Base-by-base conservation (phyloP, 2,329 filamentous ascomycete species). In the Verticillium dahliae region DNA sequence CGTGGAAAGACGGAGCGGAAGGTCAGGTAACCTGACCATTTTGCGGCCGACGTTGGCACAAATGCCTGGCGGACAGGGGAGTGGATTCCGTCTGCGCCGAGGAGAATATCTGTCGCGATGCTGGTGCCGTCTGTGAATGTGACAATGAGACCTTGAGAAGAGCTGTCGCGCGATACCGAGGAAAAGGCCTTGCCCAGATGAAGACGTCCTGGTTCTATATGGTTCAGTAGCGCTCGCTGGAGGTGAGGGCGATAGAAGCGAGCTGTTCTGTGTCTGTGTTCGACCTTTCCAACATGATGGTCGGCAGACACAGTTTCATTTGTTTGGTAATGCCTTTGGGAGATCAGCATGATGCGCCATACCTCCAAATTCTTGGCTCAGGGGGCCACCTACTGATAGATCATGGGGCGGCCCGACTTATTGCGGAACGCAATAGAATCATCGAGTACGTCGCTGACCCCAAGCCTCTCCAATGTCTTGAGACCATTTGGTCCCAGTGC, bases 71-170 rank as follows among this genome's bases (percentile, higher is more conserved):
- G 72, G 31, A 81, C 75, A 2, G 74, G 71, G 22, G 80, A 83
- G 65, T 80, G 78, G 56, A 85, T 78, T 45, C 83, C 83, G 67
- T 85, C 82, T 0, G 81, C 78, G 1, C 81, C 82, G 15, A 85
- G 74, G 31, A 84, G 67, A 50, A 83, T 68, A 64, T 85, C 80
- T 0, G 79, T 80, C 0, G 69, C 67, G 0, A 72, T 72, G 2
- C 68, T 72, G 0, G 74, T 76, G 6, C 78, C 80, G 65, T 85
- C 82, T n/a, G 74, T 70, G 65, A 85, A 85, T 33, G 67, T 67
- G 1, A 84, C 68, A 0, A 76, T 69, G 1, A 73, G 67, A 52
- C 69, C 69, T n/a, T 66, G 63, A 2, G 63, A 65, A 2, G 60
- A 58, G 0, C 68, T 67, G 15, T 74, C 69, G 6, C 69, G 70